Base-by-base conservation (phyloP, 306 rosid genomes). In the Hippophae gyantsensis region DNA sequence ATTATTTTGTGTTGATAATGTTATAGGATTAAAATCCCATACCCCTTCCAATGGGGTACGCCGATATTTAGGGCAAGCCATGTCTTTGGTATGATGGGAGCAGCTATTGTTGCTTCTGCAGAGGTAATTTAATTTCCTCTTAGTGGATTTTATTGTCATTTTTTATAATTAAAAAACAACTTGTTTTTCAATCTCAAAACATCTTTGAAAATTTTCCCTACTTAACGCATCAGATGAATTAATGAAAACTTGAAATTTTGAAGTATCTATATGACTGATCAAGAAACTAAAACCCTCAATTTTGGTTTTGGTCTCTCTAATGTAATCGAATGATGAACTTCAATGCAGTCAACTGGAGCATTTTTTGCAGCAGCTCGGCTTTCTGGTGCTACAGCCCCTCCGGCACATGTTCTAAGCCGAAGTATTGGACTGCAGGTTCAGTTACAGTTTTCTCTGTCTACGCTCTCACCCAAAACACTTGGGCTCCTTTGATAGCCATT, bases 341-440 rank as follows among this genome's bases (percentile, higher is more conserved):
- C 54, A 40, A 43, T 71, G 82, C 95, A 93, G 99, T 76, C 99
- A 54, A 93, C 97, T 53, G 99, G 89, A 58, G 61, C 90, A 42
- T 79, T 69, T 69, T 84, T 74, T 40, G 99, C 97, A 7, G 97
- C 99, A 3, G 86, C 99, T 1, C 81, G 99, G 73, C 95, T 93
- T 68, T 82, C 97, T n/a, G 99, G 99, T 49, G 97, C 99, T 18
- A 93, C 99, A 3, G 82, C 97, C 6, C 99, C 99, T 26, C 99
- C 99, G 23, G 77, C 85, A 54, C 82, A 70, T 60, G 86, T 93
- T 57, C 66, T 88, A 48, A 88, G 81, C 78, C 82, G 95, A 57
- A 86, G 97, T 78, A 76, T 88, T 2, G 99, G 99, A 53, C 52
- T 88, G 43, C 99, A 93, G 90, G 99, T 88, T 51, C 40, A 38